Evolutionary conservation across 1,284 basidiomycete genomes (phyloP), one percentile per base, ranked within the genome.

Genomic region (Tranzscheliella williamsii): DNA sequence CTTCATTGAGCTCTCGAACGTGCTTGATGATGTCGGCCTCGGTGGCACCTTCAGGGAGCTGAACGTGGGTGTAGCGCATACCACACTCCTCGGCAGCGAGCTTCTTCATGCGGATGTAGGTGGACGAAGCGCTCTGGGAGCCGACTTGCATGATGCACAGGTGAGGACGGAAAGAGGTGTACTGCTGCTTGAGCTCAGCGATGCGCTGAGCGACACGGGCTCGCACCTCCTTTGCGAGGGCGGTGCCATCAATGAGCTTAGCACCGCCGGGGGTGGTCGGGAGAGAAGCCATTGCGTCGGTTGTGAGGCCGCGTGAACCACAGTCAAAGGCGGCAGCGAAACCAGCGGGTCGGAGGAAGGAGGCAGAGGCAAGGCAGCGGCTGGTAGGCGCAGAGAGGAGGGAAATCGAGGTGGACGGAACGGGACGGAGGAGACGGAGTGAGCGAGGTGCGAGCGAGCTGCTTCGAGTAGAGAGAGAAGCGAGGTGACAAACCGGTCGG

Each of bases 41-140:
- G 52, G 85, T 83, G 32, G 85, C 82, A 51, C 87, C 86, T 39
- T 85, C 87, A 13, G 88, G 84, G 17, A 80, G 70, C 54, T 78
- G 72, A 73, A 97, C 81, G 78, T 97, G 92, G 50, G 87, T 85
- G 79, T 89, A 89, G 55, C 83, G 85, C 82, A 98, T 91, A 52
- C 94, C 93, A 67, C 90, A 89, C 80, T 98, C 91, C 72, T 91
- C 86, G 20, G 93, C 90, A 11, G 95, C 95, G 79, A 93, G 95
- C 41, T 85, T 83, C 81, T 99, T 98, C 94, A 97, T 97, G 75
- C 91, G 90, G 65, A 99, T 88, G 81, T 99, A 99, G 42, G 88
- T 88, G 24, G 83, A 82, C 7, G 92, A 97, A 76, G 97, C 94
- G 30, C 90, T 87, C 60, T 89, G 86, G 24, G 85, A 85, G 42